Evolutionary conservation across 768 basidiomycete species (phyloP), one percentile per base, ranked within the genome.

Genomic region (Gymnopilus dilepis): DNA sequence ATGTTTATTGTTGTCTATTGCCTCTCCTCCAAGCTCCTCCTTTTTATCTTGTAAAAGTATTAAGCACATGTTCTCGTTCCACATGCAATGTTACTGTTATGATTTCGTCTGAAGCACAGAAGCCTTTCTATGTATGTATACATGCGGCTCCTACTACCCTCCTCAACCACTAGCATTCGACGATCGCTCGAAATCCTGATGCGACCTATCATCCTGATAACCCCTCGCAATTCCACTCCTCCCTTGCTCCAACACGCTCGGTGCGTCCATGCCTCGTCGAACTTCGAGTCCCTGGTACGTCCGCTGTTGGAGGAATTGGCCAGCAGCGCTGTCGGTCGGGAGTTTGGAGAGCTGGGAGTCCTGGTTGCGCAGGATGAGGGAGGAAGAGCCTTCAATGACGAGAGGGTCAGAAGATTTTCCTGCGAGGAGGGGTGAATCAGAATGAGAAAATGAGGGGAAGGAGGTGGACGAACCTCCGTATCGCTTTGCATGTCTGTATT

Each of bases 191-290:
- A 41, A 40, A 19, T 59, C 57, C 57, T 66, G 64, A 51, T 67
- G 69, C 6, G 42, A 57, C 2, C 76, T 75, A 63, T 82, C 82
- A 61, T 91, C 89, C 48, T 83, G 83, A 72, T 99, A 98, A 9
- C 91, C 94, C 63, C 90, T 84, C 38, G 97, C 95, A 47, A 97
- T 90, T 5, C 97, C 97, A 65, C 85, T 91, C 47, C 95, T 78
- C 0, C 97, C 97, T 73, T 97, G 92, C 75, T 97, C 94, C 60
- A 99, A 73, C 40, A 89, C 73, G 63, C 90, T 85, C 0, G 96
- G 95, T 1, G 80, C 83, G 68, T 97, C 93, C 72, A 91, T 79
- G 0, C 93, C 94, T 11, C 89, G 67, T 8, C 91, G 82, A 21
- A 85, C 76, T 60, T 98, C 96, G 24, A 98, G 78, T 1, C 97